Conservation (phyloP, 2,329 filamentous ascomycete genomes). For the Exophiala calicioides region DNA sequence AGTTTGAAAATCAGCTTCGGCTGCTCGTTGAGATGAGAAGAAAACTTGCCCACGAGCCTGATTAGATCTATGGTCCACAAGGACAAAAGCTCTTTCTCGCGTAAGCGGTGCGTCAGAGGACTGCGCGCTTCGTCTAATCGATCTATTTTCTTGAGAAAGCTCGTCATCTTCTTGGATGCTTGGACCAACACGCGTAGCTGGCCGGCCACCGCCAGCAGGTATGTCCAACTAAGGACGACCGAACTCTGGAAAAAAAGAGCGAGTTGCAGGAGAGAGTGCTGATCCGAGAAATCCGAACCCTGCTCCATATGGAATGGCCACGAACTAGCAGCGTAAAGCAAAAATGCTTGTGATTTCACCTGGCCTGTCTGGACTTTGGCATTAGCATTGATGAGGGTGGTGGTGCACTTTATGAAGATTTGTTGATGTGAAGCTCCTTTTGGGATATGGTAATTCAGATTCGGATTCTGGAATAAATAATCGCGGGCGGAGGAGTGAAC, state of each 20-base stretch:
- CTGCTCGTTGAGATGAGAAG: conserved; percentile 28
- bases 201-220: conserved; percentile 29
- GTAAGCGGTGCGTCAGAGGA: conserved; percentile 21
- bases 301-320: conserved; percentile 22
- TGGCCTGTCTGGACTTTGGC: neutral
- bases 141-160: conserved; percentile 7
- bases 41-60: conserved; percentile 42
- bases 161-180: conserved; percentile 32
- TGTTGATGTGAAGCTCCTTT: conserved; percentile 19
- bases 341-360: conserved; percentile 2
- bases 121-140: conserved; percentile 25
- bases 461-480: conserved; percentile 21
- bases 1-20: conserved; percentile 41
- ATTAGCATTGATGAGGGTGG: conserved; percentile 1
- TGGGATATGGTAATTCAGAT: conserved; percentile 8
- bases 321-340: conserved; percentile 23
- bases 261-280: conserved; percentile 12
- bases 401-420: conserved; percentile 34
- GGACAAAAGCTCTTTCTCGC: conserved; percentile 32
- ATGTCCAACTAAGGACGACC: conserved; percentile 39
- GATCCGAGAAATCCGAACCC: neutral
- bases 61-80: conserved; percentile 40
- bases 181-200: conserved; percentile 34
- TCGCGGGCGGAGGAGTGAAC: conserved; percentile 35
- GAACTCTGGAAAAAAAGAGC: conserved; percentile 14